Evolutionary conservation across 2,329 filamentous ascomycete genomes (phyloP).

Genomic region (Ophiostoma sp.): DNA sequence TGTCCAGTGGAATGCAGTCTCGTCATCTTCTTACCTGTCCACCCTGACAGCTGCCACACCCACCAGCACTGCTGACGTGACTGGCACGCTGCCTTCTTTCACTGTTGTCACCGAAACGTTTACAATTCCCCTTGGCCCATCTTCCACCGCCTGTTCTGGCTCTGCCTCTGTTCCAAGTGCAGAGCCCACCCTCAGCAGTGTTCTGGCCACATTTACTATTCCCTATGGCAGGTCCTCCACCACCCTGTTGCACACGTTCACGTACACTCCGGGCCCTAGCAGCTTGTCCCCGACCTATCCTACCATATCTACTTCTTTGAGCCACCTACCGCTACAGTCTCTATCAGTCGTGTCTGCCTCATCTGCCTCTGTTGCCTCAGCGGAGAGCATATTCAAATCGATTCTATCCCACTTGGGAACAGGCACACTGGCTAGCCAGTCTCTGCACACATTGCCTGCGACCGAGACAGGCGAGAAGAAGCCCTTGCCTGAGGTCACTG

Average conservation of each 20-base stretch:
- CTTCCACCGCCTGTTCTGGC: slow-evolving; percentile 1
- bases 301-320: background rate
- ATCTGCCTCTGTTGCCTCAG: background rate
- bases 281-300: background rate
- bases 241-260: slow-evolving; percentile 22
- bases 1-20: background rate
- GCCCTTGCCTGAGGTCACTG: slow-evolving; percentile 25
- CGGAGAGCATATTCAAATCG: background rate
- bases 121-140: slow-evolving; percentile 21
- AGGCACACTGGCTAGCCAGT: background rate
- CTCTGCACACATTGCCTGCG: background rate
- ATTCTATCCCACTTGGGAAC: background rate
- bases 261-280: slow-evolving; percentile 14
- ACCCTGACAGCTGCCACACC: background rate
- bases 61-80: background rate
- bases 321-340: background rate
- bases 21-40: background rate
- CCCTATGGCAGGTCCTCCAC: slow-evolving; percentile 17
- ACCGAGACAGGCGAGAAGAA: background rate
- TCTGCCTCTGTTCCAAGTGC: background rate
- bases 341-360: background rate
- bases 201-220: slow-evolving; percentile 22
- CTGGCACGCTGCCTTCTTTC: background rate
- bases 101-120: slow-evolving; percentile 25
- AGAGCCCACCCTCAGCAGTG: slow-evolving; percentile 16